phyloP scores from a whole-genome alignment of 768 basidiomycete species.

The Termitomyces sp. region DNA sequence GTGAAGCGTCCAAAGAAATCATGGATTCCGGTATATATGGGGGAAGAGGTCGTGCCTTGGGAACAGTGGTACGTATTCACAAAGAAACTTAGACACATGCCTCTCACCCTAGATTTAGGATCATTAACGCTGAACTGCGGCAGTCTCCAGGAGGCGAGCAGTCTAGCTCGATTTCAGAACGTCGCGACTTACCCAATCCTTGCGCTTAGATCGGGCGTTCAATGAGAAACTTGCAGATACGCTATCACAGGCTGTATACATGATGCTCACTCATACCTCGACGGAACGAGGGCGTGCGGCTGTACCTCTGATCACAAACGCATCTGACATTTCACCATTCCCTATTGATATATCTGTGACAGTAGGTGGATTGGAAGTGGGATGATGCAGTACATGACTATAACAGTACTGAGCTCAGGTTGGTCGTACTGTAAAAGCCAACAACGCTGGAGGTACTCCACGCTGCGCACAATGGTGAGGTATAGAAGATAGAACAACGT shows the following conservation, averaged over 20 bases:
- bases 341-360: constrained; percentile 67
- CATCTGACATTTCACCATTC: constrained; percentile 73
- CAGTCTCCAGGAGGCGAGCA: constrained; percentile 66
- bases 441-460: neutral
- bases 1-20: constrained; percentile 74
- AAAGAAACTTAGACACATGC: neutral
- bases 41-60: constrained; percentile 83
- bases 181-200: neutral
- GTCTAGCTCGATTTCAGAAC: neutral
- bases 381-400: constrained; percentile 1
- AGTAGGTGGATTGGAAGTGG: constrained; percentile 62
- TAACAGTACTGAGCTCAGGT: neutral
- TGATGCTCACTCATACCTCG: constrained; percentile 73
- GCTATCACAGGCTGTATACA: constrained; percentile 60
- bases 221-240: constrained; percentile 53
- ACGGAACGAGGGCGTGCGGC: constrained; percentile 70
- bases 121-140: constrained; percentile 73
- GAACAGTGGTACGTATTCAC: constrained; percentile 62
- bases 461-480: neutral
- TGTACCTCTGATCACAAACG: constrained; percentile 78
- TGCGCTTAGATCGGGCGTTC: constrained; percentile 39
- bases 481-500: neutral
- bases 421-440: neutral
- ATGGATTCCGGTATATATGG: constrained; percentile 69
- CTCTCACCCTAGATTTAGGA: constrained; percentile 35